Conservation (phyloP, 768 basidiomycete genomes). For the Dacryopinax spathularia region DNA sequence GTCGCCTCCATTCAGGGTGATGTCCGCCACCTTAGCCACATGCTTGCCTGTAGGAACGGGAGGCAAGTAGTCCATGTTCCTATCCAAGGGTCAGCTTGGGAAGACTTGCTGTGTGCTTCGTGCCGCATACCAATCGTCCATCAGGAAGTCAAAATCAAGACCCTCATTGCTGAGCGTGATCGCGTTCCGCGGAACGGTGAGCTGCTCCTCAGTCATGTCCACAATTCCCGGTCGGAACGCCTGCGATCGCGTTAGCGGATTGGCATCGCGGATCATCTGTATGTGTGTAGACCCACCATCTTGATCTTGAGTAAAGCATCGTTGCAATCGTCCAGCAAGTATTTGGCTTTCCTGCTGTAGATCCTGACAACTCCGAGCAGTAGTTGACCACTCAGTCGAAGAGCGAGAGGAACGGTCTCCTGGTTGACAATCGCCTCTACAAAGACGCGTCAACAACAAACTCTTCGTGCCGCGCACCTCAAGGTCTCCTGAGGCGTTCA, state of each 20-base stretch:
- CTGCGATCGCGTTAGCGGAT: constrained; percentile 27
- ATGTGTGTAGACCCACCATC: constrained; percentile 41
- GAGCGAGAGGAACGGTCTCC: constrained; percentile 75
- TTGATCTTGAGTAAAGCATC: constrained; percentile 91
- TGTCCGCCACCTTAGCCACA: constrained; percentile 73
- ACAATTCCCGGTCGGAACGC: constrained; percentile 91
- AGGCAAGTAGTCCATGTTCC: constrained; percentile 69
- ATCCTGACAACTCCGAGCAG: constrained; percentile 94
- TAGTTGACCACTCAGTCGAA: constrained; percentile 90
- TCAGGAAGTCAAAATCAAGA: constrained; percentile 38
- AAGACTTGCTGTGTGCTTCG: constrained; percentile 12
- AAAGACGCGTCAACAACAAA: constrained; percentile 20
- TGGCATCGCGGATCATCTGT: neutral
- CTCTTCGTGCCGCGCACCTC: neutral
- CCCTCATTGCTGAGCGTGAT: constrained; percentile 67
- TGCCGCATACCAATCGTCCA: constrained; percentile 81
- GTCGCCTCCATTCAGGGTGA: constrained; percentile 67
- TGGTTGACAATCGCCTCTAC: constrained; percentile 82
- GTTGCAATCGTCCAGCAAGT: constrained; percentile 93
- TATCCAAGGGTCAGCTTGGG: constrained; percentile 25
- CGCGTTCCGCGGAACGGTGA: constrained; percentile 69
- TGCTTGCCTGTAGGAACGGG: constrained; percentile 58
- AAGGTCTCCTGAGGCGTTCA: neutral
- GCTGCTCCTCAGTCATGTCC: constrained; percentile 90
- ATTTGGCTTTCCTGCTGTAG: constrained; percentile 95